Conservation (phyloP, 768 basidiomycete species). For the Amanita subjunquillea region DNA sequence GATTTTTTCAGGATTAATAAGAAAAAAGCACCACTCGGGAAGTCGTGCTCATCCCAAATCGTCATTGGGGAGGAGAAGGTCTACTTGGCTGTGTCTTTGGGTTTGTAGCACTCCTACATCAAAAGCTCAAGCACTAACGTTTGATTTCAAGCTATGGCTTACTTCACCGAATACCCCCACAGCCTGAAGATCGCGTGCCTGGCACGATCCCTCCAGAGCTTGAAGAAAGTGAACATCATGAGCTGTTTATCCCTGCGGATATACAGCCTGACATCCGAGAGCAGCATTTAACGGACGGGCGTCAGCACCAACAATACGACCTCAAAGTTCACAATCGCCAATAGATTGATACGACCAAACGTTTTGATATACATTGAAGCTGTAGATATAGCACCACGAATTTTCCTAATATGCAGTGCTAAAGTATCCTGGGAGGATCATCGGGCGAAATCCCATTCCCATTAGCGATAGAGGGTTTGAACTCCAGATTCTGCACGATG, state of each 20-base stretch:
- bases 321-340: not conserved
- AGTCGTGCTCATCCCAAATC: slow-evolving; percentile 89
- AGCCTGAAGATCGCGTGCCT: slow-evolving; percentile 47
- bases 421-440: not conserved
- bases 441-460: slow-evolving; percentile 10
- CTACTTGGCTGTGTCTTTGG: slow-evolving; percentile 94
- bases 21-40: slow-evolving; percentile 72
- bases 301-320: not conserved
- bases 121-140: slow-evolving; percentile 1
- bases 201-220: slow-evolving; percentile 50
- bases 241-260: slow-evolving; percentile 70
- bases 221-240: slow-evolving; percentile 35
- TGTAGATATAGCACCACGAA: not conserved
- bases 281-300: slow-evolving; percentile 1
- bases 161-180: slow-evolving; percentile 85
- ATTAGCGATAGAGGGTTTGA: slow-evolving; percentile 27
- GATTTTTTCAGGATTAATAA: slow-evolving; percentile 5
- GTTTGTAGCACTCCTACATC: slow-evolving; percentile 30
- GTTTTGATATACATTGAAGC: not conserved
- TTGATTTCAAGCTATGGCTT: slow-evolving; percentile 61
- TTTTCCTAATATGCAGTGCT: not conserved
- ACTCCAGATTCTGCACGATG: slow-evolving; percentile 54
- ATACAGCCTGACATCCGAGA: slow-evolving; percentile 17
- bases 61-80: slow-evolving; percentile 97
- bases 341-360: not conserved